Base-by-base conservation (phyloP, 805 yeast genomes). In the Yarrowia sp. region DNA sequence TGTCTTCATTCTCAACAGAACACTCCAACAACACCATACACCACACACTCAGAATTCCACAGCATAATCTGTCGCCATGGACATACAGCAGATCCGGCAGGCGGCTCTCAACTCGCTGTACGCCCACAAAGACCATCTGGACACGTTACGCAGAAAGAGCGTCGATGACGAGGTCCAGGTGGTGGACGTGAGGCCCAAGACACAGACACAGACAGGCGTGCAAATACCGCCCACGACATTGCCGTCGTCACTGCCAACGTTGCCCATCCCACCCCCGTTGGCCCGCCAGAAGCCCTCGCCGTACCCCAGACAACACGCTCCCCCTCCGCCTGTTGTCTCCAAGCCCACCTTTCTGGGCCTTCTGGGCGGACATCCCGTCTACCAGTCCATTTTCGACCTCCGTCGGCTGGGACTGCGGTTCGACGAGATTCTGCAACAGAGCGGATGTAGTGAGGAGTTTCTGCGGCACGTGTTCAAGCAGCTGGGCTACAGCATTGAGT, bases 81-180 rank as follows among this genome's bases (percentile, higher is more conserved):
- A 61, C 38, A 61, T 61, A 9, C 3, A 19, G 44, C 42, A 61
- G 36, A 61, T 61, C 17, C 66, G 66, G 44, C 66, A 46, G 14
- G 66, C 66, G 43, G 66, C 66, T 15, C 55, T 61, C 36, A 61
- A 61, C 44, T 61, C 66, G 55, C 55, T 46, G 36, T 55, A 55
- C 47, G 63, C 63, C 20, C 63, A 55, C 39, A 55, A 40, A 55
- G 47, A 52, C 34, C 58, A 52, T 38, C 44, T 52, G 19, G 43
- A 50, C 42, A 13, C 56, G 30, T 19, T 50, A 38, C 56, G 56
- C 30, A 17, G 7, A 13, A 50, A 50, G 13, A 17, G 10, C 3
- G 20, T 9, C 4, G 43, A 19, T 5, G 43, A 52, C 17, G 43
- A 52, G 14, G 17, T 36, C 13, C 10, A 36, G 40, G 56, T 52